Percentiles rank a stretch among this genome's conserved stretches.
phyloP scores from a whole-genome alignment of 495 filamentous ascomycete genomes.

The Ascobolus immersus region DNA sequence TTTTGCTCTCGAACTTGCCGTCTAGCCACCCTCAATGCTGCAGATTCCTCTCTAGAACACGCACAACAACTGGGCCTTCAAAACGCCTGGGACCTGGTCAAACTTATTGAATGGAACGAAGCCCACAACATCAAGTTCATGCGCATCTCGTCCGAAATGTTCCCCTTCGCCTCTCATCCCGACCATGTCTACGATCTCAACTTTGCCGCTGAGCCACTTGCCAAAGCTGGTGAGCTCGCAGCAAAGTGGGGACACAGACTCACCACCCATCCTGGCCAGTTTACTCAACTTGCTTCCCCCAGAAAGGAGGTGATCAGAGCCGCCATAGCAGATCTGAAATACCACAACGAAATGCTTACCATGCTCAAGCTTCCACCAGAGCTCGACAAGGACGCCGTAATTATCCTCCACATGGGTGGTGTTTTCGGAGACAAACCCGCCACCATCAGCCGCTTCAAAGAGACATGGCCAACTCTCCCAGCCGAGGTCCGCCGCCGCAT shows the following conservation, averaged over 20 bases:
- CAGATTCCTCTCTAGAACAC: constrained; percentile 37
- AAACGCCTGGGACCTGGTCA: constrained; percentile 60
- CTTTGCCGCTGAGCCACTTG: constrained; percentile 58
- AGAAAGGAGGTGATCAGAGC: constrained; percentile 45
- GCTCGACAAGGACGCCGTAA: constrained; percentile 63
- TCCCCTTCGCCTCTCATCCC: constrained; percentile 73
- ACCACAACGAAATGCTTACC: constrained; percentile 64
- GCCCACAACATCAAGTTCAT: constrained; percentile 80
- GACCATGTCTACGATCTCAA: constrained; percentile 72
- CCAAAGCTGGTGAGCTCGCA: constrained; percentile 49
- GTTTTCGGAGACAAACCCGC: constrained; percentile 69
- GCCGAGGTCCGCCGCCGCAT: constrained; percentile 50
- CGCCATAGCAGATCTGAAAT: constrained; percentile 61
- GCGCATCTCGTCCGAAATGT: constrained; percentile 84
- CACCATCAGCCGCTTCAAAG: constrained; percentile 55
- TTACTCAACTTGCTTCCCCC: constrained; percentile 71
- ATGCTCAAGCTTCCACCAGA: constrained; percentile 58
- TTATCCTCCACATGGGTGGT: constrained; percentile 89
- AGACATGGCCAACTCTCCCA: constrained; percentile 44
- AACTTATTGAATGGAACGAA: constrained; percentile 83
- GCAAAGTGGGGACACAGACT: constrained; percentile 64
- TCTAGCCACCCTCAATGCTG: constrained; percentile 66
- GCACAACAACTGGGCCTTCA: constrained; percentile 54
- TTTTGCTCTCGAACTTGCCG: constrained; percentile 84
- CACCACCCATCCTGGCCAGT: constrained; percentile 80